Base-by-base conservation (phyloP, 768 basidiomycete species). In the Phaeolepiota aurea region DNA sequence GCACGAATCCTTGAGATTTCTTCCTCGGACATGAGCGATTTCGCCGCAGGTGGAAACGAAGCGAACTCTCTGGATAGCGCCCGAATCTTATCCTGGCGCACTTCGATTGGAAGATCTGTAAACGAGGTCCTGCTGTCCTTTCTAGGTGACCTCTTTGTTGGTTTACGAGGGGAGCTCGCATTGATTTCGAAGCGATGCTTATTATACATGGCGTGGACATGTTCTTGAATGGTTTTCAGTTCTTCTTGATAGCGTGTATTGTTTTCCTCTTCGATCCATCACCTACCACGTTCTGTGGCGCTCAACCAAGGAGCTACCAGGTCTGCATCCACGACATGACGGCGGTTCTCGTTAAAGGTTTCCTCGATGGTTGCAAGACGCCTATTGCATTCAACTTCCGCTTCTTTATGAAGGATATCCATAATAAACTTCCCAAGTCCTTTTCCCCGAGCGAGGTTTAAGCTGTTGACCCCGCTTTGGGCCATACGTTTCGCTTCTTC, bases 71-170 rank as follows among this genome's bases (percentile, higher is more conserved):
- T 57, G 3, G 79, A 77, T 19, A 72, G 47, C 16, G 51, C 47
- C 5, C 77, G 69, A n/a, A 77, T 53, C 14, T 59, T 53, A 45
- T 81, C 74, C 48, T 81, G 78, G 3, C 76, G 65, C 5, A 51
- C 49, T 49, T 72, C 66, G 40, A 77, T 77, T 0, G 61, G 62
- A 4, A 64, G 53, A 0, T 48, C 49, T 3, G 68, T 65, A 45
- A 65, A 66, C 20, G 50, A 46, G 9, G 2, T 38, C n/a, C 19
- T 48, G n/a, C 20, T 21, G 20, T 34, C 46, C 37, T 54, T 62
- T 22, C 40, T 49, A 7, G 51, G 50, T 7, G 53, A 53, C 13
- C 20, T 40, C n/a, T n/a, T n/a, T 32, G n/a, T 20, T 28, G 32
- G 4, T 32, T 48, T 51, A 12, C 38, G 42, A 1, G 57, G 53